Base-by-base conservation (phyloP, 768 basidiomycete species). In the Pseudohyphozyma bogoriensis region DNA sequence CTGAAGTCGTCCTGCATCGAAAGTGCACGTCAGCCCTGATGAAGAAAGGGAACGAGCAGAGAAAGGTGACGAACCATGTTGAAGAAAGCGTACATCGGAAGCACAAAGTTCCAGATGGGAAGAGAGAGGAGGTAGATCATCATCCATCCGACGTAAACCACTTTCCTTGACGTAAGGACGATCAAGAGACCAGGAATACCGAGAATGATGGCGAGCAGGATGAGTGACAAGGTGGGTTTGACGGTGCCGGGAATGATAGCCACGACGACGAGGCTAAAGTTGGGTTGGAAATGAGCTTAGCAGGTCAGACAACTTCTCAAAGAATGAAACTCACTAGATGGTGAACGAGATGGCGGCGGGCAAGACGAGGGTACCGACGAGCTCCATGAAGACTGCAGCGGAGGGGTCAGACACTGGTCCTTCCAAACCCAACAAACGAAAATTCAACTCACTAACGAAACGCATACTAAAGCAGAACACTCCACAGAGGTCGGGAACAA, bases 381-480 rank as follows among this genome's bases (percentile, higher is more conserved):
- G 79, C 73, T 99, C 95, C 92, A 99, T 99, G 73, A 86, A 91
- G 37, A 67, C 65, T 66, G 51, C 3, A 49, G 10, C 36, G n/a
- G 29, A 4, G 11, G 0, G 4, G 36, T 60, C 18, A 56, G 59
- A 2, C 45, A 55, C 28, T 51, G 56, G 22, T 55, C 49, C 32
- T 49, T 35, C 42, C 20, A n/a, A n/a, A 26, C 20, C 29, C 20
- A 26, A 8, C 29, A 18, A 36, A 11, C 37, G 47, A 20, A 26
- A 37, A 11, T 46, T 15, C 2, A 13, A 15, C 67, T 29, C 35
- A 68, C 67, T 51, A 67, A 96, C 90, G 72, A 96, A 96, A 78
- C 95, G 92, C 93, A 96, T 96, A 15, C 89, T 92, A 82, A 99
- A 97, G 78, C 95, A 99, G 84, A 97, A 99, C 4, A 92, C 96